phyloP scores from a whole-genome alignment of 2,329 filamentous ascomycete genomes.

The Calonectria hawksworthii region DNA sequence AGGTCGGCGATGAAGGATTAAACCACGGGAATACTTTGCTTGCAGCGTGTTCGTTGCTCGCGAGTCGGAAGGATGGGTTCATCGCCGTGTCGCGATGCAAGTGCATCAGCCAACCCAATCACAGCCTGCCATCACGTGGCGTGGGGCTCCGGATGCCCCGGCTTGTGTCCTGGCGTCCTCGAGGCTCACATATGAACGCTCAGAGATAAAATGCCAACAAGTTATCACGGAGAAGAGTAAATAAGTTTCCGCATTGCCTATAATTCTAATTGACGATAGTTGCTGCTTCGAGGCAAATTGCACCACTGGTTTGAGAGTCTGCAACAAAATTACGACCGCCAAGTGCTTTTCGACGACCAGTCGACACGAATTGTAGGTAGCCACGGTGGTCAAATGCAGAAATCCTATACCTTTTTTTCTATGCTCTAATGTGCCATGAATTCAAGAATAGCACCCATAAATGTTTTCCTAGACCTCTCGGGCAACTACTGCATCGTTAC shows the following conservation, averaged over 20 bases:
- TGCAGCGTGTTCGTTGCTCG: neutral
- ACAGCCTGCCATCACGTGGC: constrained; percentile 17
- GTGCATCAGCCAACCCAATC: constrained; percentile 20
- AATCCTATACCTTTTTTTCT: neutral
- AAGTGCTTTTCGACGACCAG: neutral
- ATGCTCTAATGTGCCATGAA: neutral
- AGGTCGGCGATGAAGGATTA: neutral
- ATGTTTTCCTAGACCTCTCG: neutral
- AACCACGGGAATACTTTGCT: neutral
- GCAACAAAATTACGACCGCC: no score
- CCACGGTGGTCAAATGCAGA: neutral
- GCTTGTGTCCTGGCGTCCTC: neutral
- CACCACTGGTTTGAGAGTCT: neutral
- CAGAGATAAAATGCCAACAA: neutral
- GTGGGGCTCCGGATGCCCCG: constrained; percentile 13
- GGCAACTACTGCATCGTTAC: neutral
- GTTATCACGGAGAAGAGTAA: neutral
- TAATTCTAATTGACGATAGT: neutral
- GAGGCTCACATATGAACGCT: no score
- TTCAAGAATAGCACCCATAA: neutral
- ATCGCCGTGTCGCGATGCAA: neutral
- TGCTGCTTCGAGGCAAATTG: neutral
- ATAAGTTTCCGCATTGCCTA: neutral
- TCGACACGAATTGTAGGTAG: no score
- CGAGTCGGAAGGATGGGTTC: neutral